These are phyloP conservation scores for Daldinia loculata DNA, from an alignment of 495 filamentous ascomycete species.

Conservation along the genomic window DNA sequence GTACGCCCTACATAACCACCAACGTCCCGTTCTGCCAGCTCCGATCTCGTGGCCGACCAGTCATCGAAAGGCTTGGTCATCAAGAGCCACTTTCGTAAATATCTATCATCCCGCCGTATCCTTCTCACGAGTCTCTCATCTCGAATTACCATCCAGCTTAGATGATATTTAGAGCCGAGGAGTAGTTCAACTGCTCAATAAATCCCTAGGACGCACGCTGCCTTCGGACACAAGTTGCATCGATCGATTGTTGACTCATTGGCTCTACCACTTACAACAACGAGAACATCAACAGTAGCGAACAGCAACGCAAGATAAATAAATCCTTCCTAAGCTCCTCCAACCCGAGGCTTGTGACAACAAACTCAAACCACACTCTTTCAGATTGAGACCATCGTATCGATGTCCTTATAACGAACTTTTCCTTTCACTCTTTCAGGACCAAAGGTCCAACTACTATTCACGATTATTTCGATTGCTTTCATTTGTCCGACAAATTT, in stretches of 20 bases:
- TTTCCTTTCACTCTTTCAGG: slow-evolving; percentile 63
- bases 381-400: slow-evolving; percentile 56
- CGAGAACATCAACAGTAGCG: slow-evolving; percentile 9
- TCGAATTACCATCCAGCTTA: slow-evolving; percentile 25
- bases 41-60: slow-evolving; percentile 40
- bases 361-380: slow-evolving; percentile 53
- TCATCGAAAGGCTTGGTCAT: slow-evolving; percentile 39
- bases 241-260: slow-evolving; percentile 37
- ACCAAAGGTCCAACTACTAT: slow-evolving; percentile 57
- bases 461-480: slow-evolving; percentile 58
- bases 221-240: slow-evolving; percentile 47
- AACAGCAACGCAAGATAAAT: slow-evolving; percentile 40
- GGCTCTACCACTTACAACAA: slow-evolving; percentile 20
- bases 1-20: slow-evolving; percentile 29
- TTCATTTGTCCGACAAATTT: slow-evolving; percentile 65
- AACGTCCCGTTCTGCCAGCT: slow-evolving; percentile 34
- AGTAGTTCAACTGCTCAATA: slow-evolving; percentile 25
- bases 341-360: slow-evolving; percentile 43
- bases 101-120: slow-evolving; percentile 43
- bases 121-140: slow-evolving; percentile 39
- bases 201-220: slow-evolving; percentile 28
- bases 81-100: slow-evolving; percentile 28
- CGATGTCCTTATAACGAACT: slow-evolving; percentile 76
- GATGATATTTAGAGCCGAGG: slow-evolving; percentile 29
- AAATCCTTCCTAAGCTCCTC: slow-evolving; percentile 24